Evolutionary conservation across 805 yeast genomes (phyloP), one percentile per base, ranked within the genome.

Genomic region (Hanseniaspora meyeri): DNA sequence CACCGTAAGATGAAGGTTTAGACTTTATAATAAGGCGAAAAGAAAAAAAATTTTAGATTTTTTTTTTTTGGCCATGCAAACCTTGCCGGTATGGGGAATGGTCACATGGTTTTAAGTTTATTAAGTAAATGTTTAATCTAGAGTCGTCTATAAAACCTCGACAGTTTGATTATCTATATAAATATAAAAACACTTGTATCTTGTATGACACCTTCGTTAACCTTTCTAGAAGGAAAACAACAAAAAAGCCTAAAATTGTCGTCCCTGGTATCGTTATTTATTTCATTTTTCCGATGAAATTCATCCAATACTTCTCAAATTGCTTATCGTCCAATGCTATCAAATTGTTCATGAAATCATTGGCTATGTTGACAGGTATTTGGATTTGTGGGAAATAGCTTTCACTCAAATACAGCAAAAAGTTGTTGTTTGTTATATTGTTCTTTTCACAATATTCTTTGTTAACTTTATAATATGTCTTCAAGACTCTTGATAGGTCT

Each of bases 401-500:
- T 38, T 74, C 74, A 17, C 68, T 77, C 62, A 89, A 70, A 65
- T 80, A 85, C 56, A 69, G 71, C 24, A 78, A 43, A 34, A 56
- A 51, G 32, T 14, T 45, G 24, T 51, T 56, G 2, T 61, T 55
- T 48, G 58, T 60, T 3, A 61, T 57, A 43, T 63, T 64, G 9
- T 61, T 53, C 3, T 60, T 60, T 19, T 43, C 49, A 43, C 57
- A 53, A 32, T 46, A 53, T 4, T 58, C 60, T 7, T 62, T 64
- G 50, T 65, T 66, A 42, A 63, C 65, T 6, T 71, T 72, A 60
- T 74, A 83, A 59, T 86, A 73, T 1, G 84, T 75, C 61, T 80
- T 84, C 65, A 90, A 77, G 24, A 88, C 70, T 46, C 79, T 72
- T 0, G 93, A 80, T 14, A 87, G 73, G 64, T 91, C 98, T 61